phyloP scores from a whole-genome alignment of 2,329 filamentous ascomycete genomes.

The Hymenoscyphus salicellus region DNA sequence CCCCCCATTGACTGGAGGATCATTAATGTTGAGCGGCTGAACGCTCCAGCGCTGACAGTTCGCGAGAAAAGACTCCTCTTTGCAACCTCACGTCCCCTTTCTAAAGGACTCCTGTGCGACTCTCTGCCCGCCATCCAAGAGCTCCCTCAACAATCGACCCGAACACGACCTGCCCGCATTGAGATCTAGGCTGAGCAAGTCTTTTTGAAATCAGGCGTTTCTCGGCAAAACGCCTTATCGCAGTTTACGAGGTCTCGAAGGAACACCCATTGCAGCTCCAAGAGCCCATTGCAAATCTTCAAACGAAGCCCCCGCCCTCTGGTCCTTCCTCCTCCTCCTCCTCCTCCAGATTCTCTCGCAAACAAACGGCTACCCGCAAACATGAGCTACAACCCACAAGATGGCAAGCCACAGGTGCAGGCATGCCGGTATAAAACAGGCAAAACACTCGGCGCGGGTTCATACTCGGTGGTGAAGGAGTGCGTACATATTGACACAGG shows the following conservation, averaged over 20 bases:
- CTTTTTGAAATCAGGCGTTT: neutral
- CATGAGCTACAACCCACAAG: constrained; percentile 30
- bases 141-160: neutral
- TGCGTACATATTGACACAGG: constrained; percentile 98
- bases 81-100: neutral
- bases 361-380: constrained; percentile 8
- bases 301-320: neutral
- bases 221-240: constrained; percentile 4
- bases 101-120: neutral
- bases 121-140: neutral
- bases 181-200: neutral
- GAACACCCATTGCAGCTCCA: neutral
- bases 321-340: neutral
- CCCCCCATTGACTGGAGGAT: neutral
- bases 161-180: neutral
- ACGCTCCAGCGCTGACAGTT: neutral
- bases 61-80: neutral
- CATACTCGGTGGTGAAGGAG: constrained; percentile 97
- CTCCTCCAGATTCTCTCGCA: neutral
- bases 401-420: constrained; percentile 56
- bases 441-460: constrained; percentile 93
- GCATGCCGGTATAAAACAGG: constrained; percentile 98
- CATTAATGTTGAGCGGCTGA: neutral
- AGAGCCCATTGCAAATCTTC: neutral
- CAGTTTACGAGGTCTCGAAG: neutral